Conservation (phyloP, 2,329 filamentous ascomycete genomes). For the Colletotrichum brevisporum region DNA sequence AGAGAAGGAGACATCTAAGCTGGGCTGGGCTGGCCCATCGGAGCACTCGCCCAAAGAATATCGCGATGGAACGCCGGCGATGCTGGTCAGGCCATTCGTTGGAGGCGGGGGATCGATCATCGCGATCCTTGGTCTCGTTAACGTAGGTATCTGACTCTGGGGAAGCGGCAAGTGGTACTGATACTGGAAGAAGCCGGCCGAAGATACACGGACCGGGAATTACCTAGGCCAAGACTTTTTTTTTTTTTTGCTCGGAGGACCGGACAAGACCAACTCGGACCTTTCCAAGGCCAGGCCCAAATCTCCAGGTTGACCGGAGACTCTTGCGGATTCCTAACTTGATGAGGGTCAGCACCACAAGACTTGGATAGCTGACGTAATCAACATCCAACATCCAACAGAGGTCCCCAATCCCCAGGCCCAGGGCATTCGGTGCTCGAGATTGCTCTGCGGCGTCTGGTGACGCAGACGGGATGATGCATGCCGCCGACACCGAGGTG, state of each 20-base stretch:
- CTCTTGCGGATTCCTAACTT: too few species aligned
- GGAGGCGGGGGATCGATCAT: not conserved
- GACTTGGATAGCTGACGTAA: too few species aligned
- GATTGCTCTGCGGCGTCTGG: not conserved
- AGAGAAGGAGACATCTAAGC: not conserved
- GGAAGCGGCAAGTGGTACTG: not conserved
- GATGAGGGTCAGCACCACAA: too few species aligned
- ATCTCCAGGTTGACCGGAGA: too few species aligned
- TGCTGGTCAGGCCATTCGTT: not conserved
- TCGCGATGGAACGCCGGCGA: conserved; percentile 11
- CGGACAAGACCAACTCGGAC: too few species aligned
- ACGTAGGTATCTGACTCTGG: not conserved
- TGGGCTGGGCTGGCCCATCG: conserved; percentile 22
- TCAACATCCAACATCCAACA: too few species aligned
- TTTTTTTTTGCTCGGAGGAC: too few species aligned
- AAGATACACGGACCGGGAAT: not conserved
- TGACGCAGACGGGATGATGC: conserved; percentile 32
- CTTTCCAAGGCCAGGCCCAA: too few species aligned
- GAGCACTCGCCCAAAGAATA: conserved; percentile 12
- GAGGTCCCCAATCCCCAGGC: too few species aligned
- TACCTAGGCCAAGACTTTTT: not conserved
- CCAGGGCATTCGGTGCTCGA: not conserved
- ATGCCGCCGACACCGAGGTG: conserved; percentile 13
- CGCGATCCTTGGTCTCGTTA: not conserved
- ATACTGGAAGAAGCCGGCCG: not conserved